These are phyloP conservation scores for Schizophyllum amplum DNA, from an alignment of 1,284 basidiomycete species.

Conservation along the genomic window DNA sequence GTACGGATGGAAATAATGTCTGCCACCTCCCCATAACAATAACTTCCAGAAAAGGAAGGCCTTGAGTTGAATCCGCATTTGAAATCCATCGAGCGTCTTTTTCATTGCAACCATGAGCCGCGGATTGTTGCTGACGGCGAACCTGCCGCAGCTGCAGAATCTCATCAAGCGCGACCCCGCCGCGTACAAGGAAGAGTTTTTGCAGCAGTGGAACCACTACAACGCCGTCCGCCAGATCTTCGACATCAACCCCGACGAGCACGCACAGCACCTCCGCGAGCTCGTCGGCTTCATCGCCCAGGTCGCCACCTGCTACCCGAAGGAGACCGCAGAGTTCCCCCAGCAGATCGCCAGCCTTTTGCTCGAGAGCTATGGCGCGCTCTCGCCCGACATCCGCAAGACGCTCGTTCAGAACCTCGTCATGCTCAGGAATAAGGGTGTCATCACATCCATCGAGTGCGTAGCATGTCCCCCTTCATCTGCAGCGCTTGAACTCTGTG, in stretches of 20 bases:
- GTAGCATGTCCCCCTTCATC: conserved; percentile 22
- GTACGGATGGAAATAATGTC: too few species aligned
- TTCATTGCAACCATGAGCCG: conserved; percentile 35
- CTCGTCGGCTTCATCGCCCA: conserved; percentile 83
- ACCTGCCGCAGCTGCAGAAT: conserved; percentile 84
- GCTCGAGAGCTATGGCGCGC: conserved; percentile 63
- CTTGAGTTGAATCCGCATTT: too few species aligned
- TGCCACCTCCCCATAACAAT: too few species aligned
- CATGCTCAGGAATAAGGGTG: conserved; percentile 88
- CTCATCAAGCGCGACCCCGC: conserved; percentile 92
- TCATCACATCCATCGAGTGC: conserved; percentile 88
- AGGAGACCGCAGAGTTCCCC: conserved; percentile 78
- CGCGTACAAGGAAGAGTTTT: conserved; percentile 92
- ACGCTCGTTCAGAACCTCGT: conserved; percentile 85
- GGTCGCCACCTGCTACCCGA: conserved; percentile 86
- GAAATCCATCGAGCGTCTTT: too few species aligned
- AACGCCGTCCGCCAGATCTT: conserved; percentile 84
- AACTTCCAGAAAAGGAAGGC: not conserved
- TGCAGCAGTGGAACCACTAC: conserved; percentile 99
- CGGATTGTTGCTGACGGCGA: conserved; percentile 59
- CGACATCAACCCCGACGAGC: conserved; percentile 69
- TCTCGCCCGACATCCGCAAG: conserved; percentile 75
- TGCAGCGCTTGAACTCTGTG: conserved; percentile 1
- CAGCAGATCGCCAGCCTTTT: conserved; percentile 70
- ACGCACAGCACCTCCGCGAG: conserved; percentile 77